Conservation (phyloP, 805 yeast genomes). For the Komagataella pseudopastoris region DNA sequence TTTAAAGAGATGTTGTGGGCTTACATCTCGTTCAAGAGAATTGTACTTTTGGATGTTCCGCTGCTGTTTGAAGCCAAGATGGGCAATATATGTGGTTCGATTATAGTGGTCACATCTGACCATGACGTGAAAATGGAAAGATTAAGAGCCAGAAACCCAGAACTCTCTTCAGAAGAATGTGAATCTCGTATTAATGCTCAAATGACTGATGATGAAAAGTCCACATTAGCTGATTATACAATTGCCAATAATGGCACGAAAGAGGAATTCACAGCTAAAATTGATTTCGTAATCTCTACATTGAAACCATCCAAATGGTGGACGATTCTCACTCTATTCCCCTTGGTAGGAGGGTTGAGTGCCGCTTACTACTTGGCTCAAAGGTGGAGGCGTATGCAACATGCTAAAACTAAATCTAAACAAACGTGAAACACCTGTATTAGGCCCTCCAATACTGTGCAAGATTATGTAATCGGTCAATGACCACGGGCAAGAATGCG, state of each 20-base stretch:
- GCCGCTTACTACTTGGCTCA: neutral
- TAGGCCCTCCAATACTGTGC: slow-evolving; percentile 97
- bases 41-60: slow-evolving; percentile 84
- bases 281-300: slow-evolving; percentile 24
- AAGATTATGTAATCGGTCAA: slow-evolving; percentile 85
- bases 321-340: slow-evolving; percentile 1
- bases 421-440: neutral
- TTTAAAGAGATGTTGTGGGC: slow-evolving; percentile 36
- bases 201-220: slow-evolving; percentile 49
- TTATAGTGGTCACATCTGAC: slow-evolving; percentile 55
- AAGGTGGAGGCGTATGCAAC: neutral
- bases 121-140: slow-evolving; percentile 47
- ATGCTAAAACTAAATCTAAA: neutral
- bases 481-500: slow-evolving; percentile 88
- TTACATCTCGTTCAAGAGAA: slow-evolving; percentile 41
- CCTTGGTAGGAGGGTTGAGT: neutral
- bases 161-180: slow-evolving; percentile 53
- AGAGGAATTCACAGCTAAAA: slow-evolving; percentile 25
- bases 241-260: slow-evolving; percentile 45
- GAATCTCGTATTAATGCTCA: slow-evolving; percentile 63
- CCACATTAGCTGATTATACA: slow-evolving; percentile 46
- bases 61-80: slow-evolving; percentile 71
- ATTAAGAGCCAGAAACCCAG: slow-evolving; percentile 52
- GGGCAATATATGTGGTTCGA: slow-evolving; percentile 55
- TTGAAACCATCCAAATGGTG: slow-evolving; percentile 22